Evolutionary conservation across 2,329 filamentous ascomycete genomes (phyloP).

Genomic region (Neofusicoccum kwambonambiense): DNA sequence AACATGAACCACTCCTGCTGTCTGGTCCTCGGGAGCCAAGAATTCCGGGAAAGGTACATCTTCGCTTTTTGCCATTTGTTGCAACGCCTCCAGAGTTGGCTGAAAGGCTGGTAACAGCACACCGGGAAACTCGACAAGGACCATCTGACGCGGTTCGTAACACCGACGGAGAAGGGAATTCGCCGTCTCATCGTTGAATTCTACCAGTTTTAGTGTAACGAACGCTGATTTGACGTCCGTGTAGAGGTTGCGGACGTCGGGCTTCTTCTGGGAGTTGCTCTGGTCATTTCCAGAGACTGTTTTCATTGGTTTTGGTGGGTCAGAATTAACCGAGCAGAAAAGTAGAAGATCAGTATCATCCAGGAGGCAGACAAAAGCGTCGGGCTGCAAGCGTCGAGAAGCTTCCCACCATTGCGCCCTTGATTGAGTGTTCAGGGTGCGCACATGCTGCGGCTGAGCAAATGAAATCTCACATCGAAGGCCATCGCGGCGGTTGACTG

Average conservation of each 20-base stretch:
- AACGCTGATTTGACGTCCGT: slow-evolving; percentile 16
- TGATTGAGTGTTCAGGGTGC: too few species aligned
- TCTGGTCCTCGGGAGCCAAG: slow-evolving; percentile 25
- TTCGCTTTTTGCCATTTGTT: slow-evolving; percentile 25
- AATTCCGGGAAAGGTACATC: slow-evolving; percentile 33
- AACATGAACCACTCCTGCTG: slow-evolving; percentile 14
- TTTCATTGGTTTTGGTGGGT: slow-evolving; percentile 4
- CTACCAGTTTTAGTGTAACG: slow-evolving; percentile 24
- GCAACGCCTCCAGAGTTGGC: slow-evolving; percentile 25
- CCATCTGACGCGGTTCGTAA: slow-evolving; percentile 18
- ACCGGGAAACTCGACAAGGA: slow-evolving; percentile 30
- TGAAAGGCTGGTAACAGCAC: slow-evolving; percentile 32
- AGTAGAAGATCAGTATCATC: slow-evolving; percentile 26
- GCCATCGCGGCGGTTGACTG: slow-evolving; percentile 22
- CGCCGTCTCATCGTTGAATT: slow-evolving; percentile 19
- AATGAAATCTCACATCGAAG: slow-evolving; percentile 28
- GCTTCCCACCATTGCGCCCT: too few species aligned
- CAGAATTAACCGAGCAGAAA: slow-evolving; percentile 27
- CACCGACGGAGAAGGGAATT: slow-evolving; percentile 21
- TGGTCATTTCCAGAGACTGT: not conserved
- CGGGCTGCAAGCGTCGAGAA: slow-evolving; percentile 26
- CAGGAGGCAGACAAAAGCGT: slow-evolving; percentile 28
- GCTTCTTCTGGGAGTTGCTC: not conserved
- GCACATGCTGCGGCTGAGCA: slow-evolving; percentile 19
- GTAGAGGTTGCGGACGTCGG: slow-evolving; percentile 17